Conservation (phyloP, 164 flowering plant species). For the Vitis vinifera region DNA sequence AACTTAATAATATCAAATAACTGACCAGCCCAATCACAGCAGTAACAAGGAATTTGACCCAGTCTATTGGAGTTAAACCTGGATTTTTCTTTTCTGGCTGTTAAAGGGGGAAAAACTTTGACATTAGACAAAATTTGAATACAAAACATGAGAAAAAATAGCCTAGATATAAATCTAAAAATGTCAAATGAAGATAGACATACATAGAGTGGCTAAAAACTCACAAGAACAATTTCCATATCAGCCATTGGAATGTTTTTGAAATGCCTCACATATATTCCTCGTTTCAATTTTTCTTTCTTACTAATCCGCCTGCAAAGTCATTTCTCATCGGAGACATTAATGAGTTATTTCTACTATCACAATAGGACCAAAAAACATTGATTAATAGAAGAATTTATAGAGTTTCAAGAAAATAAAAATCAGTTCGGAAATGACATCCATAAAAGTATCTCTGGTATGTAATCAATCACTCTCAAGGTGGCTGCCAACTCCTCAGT, state of each 20-base stretch:
- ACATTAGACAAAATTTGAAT: neutral
- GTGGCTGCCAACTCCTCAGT: too few relatives aligned
- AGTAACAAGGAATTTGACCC: slow-evolving; percentile 86
- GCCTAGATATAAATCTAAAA: too few relatives aligned
- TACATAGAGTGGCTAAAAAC: slow-evolving; percentile 20
- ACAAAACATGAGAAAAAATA: too few relatives aligned
- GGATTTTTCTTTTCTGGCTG: slow-evolving; percentile 99
- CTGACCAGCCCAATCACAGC: slow-evolving; percentile 92
- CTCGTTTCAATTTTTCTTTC: slow-evolving; percentile 53
- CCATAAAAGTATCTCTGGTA: too few relatives aligned
- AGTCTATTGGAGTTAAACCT: slow-evolving; percentile 94
- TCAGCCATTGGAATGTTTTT: slow-evolving; percentile 99
- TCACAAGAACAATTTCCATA: slow-evolving; percentile 92
- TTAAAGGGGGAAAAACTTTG: slow-evolving; percentile 2
- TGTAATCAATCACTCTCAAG: too few relatives aligned
- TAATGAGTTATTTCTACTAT: too few relatives aligned
- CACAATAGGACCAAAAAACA: too few relatives aligned
- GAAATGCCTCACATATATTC: slow-evolving; percentile 89
- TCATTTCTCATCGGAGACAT: neutral
- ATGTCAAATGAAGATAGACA: neutral
- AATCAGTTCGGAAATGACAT: too few relatives aligned
- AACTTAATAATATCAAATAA: slow-evolving; percentile 5
- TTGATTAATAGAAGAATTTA: too few relatives aligned
- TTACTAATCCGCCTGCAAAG: slow-evolving; percentile 66
- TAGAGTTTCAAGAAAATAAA: too few relatives aligned